Percentiles rank a stretch among this genome's conserved stretches.
phyloP scores from a whole-genome alignment of 345 rosid genomes.

The Hevea brasiliensis region DNA sequence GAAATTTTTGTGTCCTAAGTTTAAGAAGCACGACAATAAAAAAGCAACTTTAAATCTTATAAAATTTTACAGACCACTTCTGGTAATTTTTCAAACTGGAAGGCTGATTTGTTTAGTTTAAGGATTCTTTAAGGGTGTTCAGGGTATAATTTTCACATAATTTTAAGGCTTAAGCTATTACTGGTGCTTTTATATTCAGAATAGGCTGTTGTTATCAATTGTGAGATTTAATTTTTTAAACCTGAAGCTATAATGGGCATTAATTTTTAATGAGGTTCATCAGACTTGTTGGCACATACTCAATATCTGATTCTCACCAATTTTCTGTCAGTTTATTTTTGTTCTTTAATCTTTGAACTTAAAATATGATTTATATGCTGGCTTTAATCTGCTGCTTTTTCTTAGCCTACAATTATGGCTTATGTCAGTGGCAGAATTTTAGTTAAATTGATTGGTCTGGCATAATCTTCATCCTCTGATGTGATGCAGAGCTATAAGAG shows the following conservation, averaged over 20 bases:
- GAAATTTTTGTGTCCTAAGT: neutral
- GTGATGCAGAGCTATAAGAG: constrained; percentile 59
- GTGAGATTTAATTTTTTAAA: neutral
- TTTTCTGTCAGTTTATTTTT: neutral
- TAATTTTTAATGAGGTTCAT: neutral
- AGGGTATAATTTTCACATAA: neutral
- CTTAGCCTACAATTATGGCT: constrained; percentile 4
- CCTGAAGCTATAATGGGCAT: neutral
- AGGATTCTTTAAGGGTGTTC: neutral
- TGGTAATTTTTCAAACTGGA: neutral
- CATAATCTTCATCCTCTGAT: neutral
- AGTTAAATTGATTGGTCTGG: constrained; percentile 15
- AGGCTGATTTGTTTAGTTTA: neutral
- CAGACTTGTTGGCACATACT: neutral
- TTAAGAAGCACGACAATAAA: neutral
- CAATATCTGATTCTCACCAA: neutral
- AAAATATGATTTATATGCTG: neutral
- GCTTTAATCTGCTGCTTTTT: constrained; percentile 8
- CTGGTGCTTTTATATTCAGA: neutral
- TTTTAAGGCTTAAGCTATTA: too few species aligned
- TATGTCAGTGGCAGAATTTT: neutral
- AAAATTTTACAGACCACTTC: neutral
- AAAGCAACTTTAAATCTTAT: neutral
- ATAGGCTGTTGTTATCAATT: neutral
- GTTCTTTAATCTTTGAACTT: neutral